Evolutionary conservation across 2,329 filamentous ascomycete species (phyloP), one percentile per base, ranked within the genome.

Genomic region (Aspergillus ruber): DNA sequence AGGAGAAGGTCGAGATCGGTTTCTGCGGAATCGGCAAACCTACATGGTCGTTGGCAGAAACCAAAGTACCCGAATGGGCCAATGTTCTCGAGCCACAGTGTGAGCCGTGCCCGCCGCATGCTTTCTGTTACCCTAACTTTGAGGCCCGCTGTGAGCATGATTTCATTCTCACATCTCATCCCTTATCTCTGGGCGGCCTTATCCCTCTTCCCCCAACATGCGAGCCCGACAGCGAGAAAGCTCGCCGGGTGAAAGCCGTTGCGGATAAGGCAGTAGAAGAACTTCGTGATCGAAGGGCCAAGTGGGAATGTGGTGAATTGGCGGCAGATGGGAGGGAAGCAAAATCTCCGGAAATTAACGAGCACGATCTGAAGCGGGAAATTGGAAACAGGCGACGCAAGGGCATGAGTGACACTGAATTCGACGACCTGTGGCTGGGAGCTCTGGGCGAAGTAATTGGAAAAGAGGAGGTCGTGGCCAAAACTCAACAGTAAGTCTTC

Each of bases 1-100:
- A 95, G 64, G 93, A 98, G 69, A 97, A 97, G 76, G 75, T 95
- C n/a, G 86, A 88, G 13, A 88, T 97, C 17, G 93, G 94, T 29
- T 98, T 95, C 64, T 98, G 93, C 64, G 90, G 90, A 10, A 80
- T 95, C 45, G 93, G 86, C 20, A 81, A 84, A 45, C 75, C 81
- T 42, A 80, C 77, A 6, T 78, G 74, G 55, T 76, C 75, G 17
- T 62, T 84, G 45, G 74, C 78, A 9, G 79, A 82, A 25, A 74
- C 85, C 10, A 76, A 80, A 20, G 74, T 95, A 15, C 90, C 91
- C 3, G 82, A 88, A 42, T 87, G 83, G 76, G 76, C 87, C 7
- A 75, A 82, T 43, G 74, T 82, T 8, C 70, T 90, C 4, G 76
- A 89, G 25, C 91, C 91, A 10, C 79, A 86, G 56, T 98, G 93